Base-by-base conservation (phyloP, 352 stramenopile genomes). In the Stephanocyclus meneghinianus region DNA sequence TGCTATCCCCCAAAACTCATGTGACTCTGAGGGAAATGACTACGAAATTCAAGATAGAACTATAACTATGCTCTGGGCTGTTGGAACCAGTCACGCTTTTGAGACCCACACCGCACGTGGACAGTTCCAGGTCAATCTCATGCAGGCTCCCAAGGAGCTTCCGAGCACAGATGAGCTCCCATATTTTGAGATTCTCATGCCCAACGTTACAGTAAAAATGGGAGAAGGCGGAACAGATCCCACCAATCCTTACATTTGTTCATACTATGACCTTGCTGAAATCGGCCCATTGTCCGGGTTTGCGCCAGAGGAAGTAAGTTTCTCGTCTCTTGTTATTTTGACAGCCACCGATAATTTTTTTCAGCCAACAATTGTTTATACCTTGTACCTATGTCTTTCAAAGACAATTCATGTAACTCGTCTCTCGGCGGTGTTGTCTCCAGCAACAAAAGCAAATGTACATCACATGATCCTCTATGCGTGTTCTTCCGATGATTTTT, bases 401-500 rank as follows among this genome's bases (percentile, higher is more conserved):
- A 26, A 62, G 53, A 66, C 61, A 16, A 3, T 74, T 10, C 53
- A 74, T 42, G 26, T 61, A 1, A 42, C 59, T 67, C 18, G 67
- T 2, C 53, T 37, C 32, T 55, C 61, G 0, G 32, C 56, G 21
- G 21, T 66, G 0, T n/a, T 63, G 11, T 45, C 16, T 32, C 29
- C 16, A 4, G 67, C 11, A 37, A 57, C 61, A 10, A 37, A 74
- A 21, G 2, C 50, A 10, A 57, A 56, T 5, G 37, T 74, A 29
- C 67, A 74, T 53, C 67, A 74, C 51, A 66, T 74, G 67, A 66
- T 63, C 30, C 67, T 74, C 10, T 74, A 37, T 18, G 44, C 37
- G 1, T 74, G 53, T 51, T 9, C 50, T n/a, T 16, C 21, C 35
- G 29, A 50, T 65, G n/a, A 9, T 15, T 53, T 42, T n/a, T 8